phyloP scores from a whole-genome alignment of 192 early-diverging fungal species.

The Neocallimastix lanati region DNA sequence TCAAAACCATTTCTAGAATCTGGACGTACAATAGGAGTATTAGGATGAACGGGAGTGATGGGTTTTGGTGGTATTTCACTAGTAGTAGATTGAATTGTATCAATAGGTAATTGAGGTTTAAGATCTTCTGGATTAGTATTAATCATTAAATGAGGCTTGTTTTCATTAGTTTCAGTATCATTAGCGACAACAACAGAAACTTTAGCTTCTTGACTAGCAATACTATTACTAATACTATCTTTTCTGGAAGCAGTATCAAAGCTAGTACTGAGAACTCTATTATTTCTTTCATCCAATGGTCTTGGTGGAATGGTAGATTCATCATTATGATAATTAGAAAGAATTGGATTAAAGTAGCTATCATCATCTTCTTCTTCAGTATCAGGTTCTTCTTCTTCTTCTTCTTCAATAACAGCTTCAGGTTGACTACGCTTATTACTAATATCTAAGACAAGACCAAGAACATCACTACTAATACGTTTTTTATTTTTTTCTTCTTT shows the following conservation, averaged over 20 bases:
- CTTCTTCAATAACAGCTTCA: background rate
- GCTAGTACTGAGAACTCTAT: background rate
- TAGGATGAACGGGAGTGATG: no score
- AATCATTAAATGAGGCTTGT: background rate
- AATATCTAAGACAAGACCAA: background rate
- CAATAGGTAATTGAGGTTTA: no score
- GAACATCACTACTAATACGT: background rate
- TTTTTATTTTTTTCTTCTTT: background rate
- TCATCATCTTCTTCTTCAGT: background rate
- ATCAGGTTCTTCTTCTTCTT: background rate
- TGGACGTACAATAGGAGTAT: background rate
- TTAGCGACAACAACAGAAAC: background rate
- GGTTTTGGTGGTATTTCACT: no score
- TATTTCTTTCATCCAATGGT: background rate
- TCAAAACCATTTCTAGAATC: background rate
- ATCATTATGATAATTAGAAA: background rate
- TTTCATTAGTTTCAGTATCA: background rate
- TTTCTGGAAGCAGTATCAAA: background rate
- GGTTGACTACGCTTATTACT: background rate
- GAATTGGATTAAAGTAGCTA: background rate
- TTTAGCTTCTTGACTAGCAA: background rate
- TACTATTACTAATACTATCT: background rate
- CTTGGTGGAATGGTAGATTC: background rate
- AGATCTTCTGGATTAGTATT: background rate
- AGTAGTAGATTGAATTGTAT: no score